phyloP scores from a whole-genome alignment of 257 asterid genomes.

The Nemophila menziesii region DNA sequence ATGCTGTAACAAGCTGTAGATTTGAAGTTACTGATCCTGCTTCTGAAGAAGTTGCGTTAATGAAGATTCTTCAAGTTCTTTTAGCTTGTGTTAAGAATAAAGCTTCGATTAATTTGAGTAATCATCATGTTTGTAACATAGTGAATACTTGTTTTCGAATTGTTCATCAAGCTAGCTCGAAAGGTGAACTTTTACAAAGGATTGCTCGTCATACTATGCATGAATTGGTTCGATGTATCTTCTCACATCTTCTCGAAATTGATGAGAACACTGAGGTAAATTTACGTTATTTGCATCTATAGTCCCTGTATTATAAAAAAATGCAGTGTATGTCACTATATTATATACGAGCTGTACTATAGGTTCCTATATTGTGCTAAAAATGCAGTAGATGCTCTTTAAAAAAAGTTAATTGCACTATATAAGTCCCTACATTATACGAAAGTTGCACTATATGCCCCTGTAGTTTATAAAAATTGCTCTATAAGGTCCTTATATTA shows the following conservation, averaged over 20 bases:
- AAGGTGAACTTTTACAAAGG: conserved; percentile 78
- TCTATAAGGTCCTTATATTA: too few species aligned
- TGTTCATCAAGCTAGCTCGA: conserved; percentile 90
- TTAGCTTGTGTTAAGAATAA: conserved; percentile 90
- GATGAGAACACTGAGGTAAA: conserved; percentile 41
- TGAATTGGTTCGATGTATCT: conserved; percentile 78
- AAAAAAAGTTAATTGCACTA: neutral
- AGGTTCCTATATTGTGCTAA: too few species aligned
- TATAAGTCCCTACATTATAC: neutral
- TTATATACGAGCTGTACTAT: too few species aligned
- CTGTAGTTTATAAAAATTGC: too few species aligned
- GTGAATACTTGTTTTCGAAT: conserved; percentile 83
- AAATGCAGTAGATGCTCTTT: too few species aligned
- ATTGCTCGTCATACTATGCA: conserved; percentile 93
- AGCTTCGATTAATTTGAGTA: conserved; percentile 62
- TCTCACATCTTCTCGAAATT: conserved; percentile 59
- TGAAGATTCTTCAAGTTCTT: conserved; percentile 96
- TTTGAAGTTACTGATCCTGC: conserved; percentile 99
- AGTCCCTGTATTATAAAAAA: too few species aligned
- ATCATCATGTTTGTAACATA: conserved; percentile 85
- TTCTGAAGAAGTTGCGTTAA: conserved; percentile 90
- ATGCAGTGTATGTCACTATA: too few species aligned
- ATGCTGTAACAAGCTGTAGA: conserved; percentile 94
- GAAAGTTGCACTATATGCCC: neutral
- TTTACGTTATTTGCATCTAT: neutral